phyloP scores from a whole-genome alignment of 1,284 basidiomycete species.

The Cystobasidium slooffiae region DNA sequence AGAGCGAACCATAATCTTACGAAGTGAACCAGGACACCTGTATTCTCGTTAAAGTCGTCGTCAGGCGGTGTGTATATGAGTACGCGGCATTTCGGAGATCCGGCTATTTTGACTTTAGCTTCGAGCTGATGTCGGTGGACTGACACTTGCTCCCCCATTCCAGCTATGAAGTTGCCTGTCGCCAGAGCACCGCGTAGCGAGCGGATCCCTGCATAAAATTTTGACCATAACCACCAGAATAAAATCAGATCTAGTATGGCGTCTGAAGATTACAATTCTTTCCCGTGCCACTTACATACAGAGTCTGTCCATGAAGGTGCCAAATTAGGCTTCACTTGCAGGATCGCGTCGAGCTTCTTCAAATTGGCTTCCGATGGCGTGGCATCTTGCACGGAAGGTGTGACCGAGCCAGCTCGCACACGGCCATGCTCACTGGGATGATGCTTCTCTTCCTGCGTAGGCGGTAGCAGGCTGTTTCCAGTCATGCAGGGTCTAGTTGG shows the following conservation, averaged over 20 bases:
- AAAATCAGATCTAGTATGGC: background rate
- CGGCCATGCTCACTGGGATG: slow-evolving; percentile 2
- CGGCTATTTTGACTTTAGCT: slow-evolving; percentile 9
- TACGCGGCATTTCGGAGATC: slow-evolving; percentile 26
- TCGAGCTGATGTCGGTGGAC: slow-evolving; percentile 24
- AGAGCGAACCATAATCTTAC: slow-evolving; percentile 1
- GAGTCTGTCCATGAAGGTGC: slow-evolving; percentile 39
- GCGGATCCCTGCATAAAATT: slow-evolving; percentile 5
- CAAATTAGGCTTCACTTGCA: slow-evolving; percentile 25
- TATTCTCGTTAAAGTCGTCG: slow-evolving; percentile 10
- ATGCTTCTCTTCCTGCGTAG: slow-evolving; percentile 5
- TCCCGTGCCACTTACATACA: slow-evolving; percentile 17
- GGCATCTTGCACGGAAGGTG: slow-evolving; percentile 21
- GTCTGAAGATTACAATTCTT: too few relatives aligned
- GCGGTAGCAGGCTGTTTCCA: background rate
- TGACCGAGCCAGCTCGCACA: background rate
- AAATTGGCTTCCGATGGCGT: slow-evolving; percentile 3
- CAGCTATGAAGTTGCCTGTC: slow-evolving; percentile 19
- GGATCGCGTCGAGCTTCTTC: slow-evolving; percentile 11
- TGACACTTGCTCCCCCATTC: slow-evolving; percentile 8
- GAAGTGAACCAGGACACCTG: slow-evolving; percentile 38
- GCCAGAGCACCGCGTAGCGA: slow-evolving; percentile 19
- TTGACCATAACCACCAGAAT: background rate
- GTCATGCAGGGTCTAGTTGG: background rate
- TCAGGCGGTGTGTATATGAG: slow-evolving; percentile 29